phyloP scores from a whole-genome alignment of 306 rosid genomes.

The Malus orientalis region DNA sequence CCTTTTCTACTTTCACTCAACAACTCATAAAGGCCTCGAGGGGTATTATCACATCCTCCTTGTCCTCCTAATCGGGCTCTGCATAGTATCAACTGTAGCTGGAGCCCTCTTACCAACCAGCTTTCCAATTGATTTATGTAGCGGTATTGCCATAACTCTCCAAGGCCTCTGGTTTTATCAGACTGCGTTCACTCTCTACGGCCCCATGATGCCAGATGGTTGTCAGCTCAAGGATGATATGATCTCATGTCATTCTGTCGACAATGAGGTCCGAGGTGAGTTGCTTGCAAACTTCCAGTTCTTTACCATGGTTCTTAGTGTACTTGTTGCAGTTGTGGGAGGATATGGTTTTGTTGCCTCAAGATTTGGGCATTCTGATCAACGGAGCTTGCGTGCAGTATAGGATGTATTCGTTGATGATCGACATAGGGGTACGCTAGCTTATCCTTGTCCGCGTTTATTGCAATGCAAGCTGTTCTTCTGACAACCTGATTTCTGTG shows the following conservation, averaged over 20 bases:
- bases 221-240: constrained; percentile 41
- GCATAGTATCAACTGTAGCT: constrained; percentile 49
- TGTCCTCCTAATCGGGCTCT: constrained; percentile 65
- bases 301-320: constrained; percentile 41
- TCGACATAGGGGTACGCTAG: constrained; percentile 18
- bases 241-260: constrained; percentile 51
- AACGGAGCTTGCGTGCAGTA: constrained; percentile 19
- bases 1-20: constrained; percentile 89
- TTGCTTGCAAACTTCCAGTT: constrained; percentile 94
- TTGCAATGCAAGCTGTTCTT: neutral
- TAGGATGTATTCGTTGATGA: constrained; percentile 37
- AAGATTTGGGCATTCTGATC: constrained; percentile 43
- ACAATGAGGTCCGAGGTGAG: constrained; percentile 72
- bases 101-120: constrained; percentile 78
- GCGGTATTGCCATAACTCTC: constrained; percentile 71
- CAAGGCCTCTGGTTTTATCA: constrained; percentile 98
- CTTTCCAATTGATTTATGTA: constrained; percentile 64
- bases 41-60: constrained; percentile 88
- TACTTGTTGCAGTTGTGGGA: constrained; percentile 51
- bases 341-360: constrained; percentile 51
- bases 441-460: neutral
- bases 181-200: constrained; percentile 90
- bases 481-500: neutral
- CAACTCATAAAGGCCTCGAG: constrained; percentile 83
- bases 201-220: constrained; percentile 91